These are phyloP conservation scores for Dactylellina leptospora DNA, from an alignment of 2,329 filamentous ascomycete species.

Conservation along the genomic window DNA sequence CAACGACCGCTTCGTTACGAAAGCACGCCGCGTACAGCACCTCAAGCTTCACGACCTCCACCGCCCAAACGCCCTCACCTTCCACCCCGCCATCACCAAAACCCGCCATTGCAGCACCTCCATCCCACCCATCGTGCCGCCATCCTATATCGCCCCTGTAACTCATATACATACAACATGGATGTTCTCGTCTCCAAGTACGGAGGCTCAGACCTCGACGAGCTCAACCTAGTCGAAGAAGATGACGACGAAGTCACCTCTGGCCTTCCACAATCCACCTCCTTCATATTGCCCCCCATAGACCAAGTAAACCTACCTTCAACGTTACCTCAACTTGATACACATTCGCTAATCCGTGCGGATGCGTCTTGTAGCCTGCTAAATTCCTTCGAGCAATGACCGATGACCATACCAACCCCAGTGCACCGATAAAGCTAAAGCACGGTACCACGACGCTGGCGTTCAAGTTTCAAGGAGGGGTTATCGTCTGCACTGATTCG, in stretches of 20 bases:
- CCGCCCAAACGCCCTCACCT: slow-evolving; percentile 1
- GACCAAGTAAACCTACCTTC: slow-evolving; percentile 72
- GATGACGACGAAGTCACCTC: slow-evolving; percentile 76
- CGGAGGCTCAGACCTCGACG: slow-evolving; percentile 79
- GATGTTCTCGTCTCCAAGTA: slow-evolving; percentile 93
- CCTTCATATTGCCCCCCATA: slow-evolving; percentile 93
- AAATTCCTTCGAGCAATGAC: slow-evolving; percentile 96
- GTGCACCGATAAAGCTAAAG: slow-evolving; percentile 98
- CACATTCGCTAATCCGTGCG: slow-evolving; percentile 24
- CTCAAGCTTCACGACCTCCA: slow-evolving; percentile 41
- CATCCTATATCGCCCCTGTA: not conserved
- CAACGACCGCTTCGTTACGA: slow-evolving; percentile 46
- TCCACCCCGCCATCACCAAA: slow-evolving; percentile 35
- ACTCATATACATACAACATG: slow-evolving; percentile 66
- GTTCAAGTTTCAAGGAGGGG: slow-evolving; percentile 97
- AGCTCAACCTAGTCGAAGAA: slow-evolving; percentile 63
- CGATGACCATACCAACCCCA: slow-evolving; percentile 94
- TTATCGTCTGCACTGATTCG: slow-evolving; percentile 98
- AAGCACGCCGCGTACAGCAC: slow-evolving; percentile 53
- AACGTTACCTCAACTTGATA: not conserved
- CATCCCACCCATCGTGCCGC: slow-evolving; percentile 1
- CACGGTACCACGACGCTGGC: slow-evolving; percentile 98
- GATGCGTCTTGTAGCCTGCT: slow-evolving; percentile 73
- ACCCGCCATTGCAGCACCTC: slow-evolving; percentile 7
- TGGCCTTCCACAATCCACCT: slow-evolving; percentile 80